Conservation (phyloP, 2,329 filamentous ascomycete genomes). For the Sarocladium kiliense region DNA sequence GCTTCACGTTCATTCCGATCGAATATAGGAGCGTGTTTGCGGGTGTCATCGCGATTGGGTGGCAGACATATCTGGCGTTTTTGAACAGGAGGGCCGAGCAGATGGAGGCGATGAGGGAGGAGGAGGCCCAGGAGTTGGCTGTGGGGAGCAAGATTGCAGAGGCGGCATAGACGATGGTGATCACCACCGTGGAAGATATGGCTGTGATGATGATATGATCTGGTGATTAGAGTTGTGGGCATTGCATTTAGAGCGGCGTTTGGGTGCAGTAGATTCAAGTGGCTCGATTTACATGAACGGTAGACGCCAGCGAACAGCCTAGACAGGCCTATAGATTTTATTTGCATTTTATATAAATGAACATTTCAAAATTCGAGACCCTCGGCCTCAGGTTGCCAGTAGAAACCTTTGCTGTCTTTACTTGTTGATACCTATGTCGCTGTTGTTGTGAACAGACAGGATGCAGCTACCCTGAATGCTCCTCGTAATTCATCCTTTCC, state of each 20-base stretch:
- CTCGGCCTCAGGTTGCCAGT: no score
- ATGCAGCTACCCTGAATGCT: no score
- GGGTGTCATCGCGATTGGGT: conserved; percentile 74
- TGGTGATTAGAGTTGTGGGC: no score
- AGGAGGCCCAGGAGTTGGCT: not conserved
- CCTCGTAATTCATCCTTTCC: no score
- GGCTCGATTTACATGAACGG: not conserved
- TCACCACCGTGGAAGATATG: no score
- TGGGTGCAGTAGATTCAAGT: no score
- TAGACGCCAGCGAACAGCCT: no score
- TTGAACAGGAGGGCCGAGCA: conserved; percentile 68
- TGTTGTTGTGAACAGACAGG: no score
- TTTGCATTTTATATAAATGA: not conserved
- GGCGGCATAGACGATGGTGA: conserved; percentile 1
- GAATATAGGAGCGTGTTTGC: conserved; percentile 79
- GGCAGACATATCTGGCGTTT: conserved; percentile 87
- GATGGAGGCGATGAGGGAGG: conserved; percentile 29
- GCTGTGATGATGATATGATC: not conserved
- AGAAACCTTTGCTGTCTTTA: no score
- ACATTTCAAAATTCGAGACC: no score
- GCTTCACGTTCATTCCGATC: conserved; percentile 75
- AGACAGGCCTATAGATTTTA: not conserved
- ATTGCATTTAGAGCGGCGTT: no score
- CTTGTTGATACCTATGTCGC: no score
- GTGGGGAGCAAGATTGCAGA: not conserved